Conservation (phyloP, 306 rosid genomes). For the Prinsepia uniflora region DNA sequence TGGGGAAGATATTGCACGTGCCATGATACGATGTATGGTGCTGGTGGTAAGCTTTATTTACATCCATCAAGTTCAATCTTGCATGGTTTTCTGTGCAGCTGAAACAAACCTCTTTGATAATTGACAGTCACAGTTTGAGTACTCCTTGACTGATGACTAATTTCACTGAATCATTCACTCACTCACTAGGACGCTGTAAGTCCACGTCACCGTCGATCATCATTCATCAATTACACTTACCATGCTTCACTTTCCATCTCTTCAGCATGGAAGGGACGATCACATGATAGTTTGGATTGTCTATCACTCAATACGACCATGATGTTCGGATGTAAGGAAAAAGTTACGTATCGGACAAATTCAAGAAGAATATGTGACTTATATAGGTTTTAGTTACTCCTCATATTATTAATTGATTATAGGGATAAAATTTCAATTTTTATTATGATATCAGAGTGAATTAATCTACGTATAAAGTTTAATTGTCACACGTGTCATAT, state of each 20-base stretch:
- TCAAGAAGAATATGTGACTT: too few relatives aligned
- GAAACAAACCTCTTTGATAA: background rate
- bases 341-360: too few relatives aligned
- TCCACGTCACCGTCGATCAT: slow-evolving; percentile 3
- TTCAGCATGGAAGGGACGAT: background rate
- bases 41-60: background rate
- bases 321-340: too few relatives aligned
- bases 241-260: background rate
- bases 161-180: background rate
- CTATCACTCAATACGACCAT: too few relatives aligned
- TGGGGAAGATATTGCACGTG: background rate
- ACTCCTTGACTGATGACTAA: background rate
- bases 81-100: slow-evolving; percentile 19
- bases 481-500: too few relatives aligned
- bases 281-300: too few relatives aligned
- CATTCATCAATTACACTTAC: background rate
- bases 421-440: too few relatives aligned
- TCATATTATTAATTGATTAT: too few relatives aligned
- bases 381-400: too few relatives aligned
- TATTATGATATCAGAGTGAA: too few relatives aligned
- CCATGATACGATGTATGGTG: slow-evolving; percentile 1
- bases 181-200: background rate
- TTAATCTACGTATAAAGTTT: too few relatives aligned
- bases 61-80: background rate
- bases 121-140: background rate